Base-by-base conservation (phyloP, 23 red algal genomes). In the Gracilariopsis chorda region DNA sequence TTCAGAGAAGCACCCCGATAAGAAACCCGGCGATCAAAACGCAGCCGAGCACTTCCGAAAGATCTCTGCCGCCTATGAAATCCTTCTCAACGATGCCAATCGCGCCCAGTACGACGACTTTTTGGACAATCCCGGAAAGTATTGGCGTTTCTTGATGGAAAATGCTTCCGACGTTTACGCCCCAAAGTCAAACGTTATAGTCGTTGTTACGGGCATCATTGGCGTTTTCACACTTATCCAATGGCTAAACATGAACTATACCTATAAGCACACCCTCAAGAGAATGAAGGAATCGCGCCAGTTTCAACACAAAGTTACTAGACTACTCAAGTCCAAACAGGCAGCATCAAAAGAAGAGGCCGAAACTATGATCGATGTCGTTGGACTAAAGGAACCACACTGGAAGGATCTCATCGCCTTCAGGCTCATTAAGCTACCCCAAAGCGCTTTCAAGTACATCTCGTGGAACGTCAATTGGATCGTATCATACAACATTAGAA, bases 11-110 rank as follows among this genome's bases (percentile, higher is more conserved):
- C 95, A 98, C 72, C 97, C 97, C 0, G 97, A 99, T 48, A 90
- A 88, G 58, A 94, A 94, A 30, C 93, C 90, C 36, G 87, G 70
- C 44, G 73, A 92, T 40, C 51, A 68, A 25, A 36, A 75, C 14
- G 97, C 93, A 29, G 87, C 82, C 36, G 92, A 91, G 23, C 28
- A 73, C 34, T 99, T 94, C 41, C 82, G 85, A 20, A 56, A 59
- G 20, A 46, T 99, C 16, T 80, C 88, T 25, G 76, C 88, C 70
- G 97, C 97, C 21, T 96, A 99, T 51, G 97, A 96, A 60, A 88
- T 93, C 19, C 67, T 99, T 9, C 78, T 78, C 4, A 77, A 91
- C 51, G 75, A 77, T 21, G 45, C 4, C 17, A 82, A 82, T 14
- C 87, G 93, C 43, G 73, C 72, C 2, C 72, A 83, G 48, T 95